Conservation (phyloP, 2,329 filamentous ascomycete species). For the Westerdykella aurantiaca region DNA sequence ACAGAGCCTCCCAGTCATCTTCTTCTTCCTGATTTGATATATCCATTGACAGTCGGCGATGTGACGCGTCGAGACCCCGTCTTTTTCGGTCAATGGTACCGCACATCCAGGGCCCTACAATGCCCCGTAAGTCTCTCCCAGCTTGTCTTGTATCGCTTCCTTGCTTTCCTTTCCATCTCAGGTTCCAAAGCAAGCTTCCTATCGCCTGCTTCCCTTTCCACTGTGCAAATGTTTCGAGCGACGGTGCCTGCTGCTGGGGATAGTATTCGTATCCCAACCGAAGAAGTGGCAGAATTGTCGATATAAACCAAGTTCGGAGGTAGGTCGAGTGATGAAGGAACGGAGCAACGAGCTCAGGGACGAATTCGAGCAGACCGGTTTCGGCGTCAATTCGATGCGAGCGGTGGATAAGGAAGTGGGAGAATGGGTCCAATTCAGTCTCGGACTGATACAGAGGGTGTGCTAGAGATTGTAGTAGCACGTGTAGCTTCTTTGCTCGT, state of each 20-base stretch:
- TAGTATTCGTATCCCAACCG: constrained; percentile 67
- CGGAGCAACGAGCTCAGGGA: constrained; percentile 62
- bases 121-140: constrained; percentile 60
- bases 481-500: constrained; percentile 57
- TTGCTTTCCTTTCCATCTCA: constrained; percentile 9
- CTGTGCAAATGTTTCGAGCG: constrained; percentile 59
- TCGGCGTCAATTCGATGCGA: constrained; percentile 64
- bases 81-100: constrained; percentile 56
- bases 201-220: constrained; percentile 57
- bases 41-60: constrained; percentile 26
- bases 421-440: constrained; percentile 51
- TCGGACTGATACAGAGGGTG: constrained; percentile 46
- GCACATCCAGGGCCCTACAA: constrained; percentile 70
- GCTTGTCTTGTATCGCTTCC: constrained; percentile 32
- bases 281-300: constrained; percentile 62
- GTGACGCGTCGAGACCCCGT: constrained; percentile 38
- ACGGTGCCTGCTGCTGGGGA: constrained; percentile 46
- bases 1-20: constrained; percentile 62
- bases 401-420: constrained; percentile 61
- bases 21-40: constrained; percentile 27
- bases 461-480: constrained; percentile 50
- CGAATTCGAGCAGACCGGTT: constrained; percentile 63
- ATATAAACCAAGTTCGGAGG: constrained; percentile 63
- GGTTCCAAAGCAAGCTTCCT: constrained; percentile 50
- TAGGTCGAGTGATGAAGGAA: constrained; percentile 59